Conservation (phyloP, 169 alveolate species). For the Eimeria sp. region DNA sequence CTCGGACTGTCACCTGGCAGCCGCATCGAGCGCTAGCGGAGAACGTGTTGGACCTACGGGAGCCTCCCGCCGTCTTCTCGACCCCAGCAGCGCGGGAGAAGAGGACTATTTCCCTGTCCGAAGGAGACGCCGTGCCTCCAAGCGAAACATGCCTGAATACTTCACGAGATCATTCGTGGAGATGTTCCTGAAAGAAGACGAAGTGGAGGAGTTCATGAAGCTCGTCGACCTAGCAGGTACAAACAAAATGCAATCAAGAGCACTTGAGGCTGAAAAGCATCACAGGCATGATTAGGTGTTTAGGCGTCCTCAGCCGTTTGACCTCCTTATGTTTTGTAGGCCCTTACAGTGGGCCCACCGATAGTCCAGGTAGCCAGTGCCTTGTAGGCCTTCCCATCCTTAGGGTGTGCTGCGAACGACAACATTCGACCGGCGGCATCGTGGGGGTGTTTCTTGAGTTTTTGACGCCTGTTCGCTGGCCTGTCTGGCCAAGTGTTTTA, state of each 20-base stretch:
- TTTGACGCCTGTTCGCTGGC: neutral
- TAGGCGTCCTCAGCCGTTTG: neutral
- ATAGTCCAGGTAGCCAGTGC: neutral
- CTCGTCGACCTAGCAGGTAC: constrained; percentile 80
- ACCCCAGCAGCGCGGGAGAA: constrained; percentile 25
- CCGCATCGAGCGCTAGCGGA: neutral
- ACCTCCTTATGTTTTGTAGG: neutral
- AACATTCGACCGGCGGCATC: neutral
- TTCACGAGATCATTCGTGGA: constrained; percentile 49
- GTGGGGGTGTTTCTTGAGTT: neutral
- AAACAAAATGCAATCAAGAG: neutral
- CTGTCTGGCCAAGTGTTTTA: neutral
- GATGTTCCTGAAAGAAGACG: constrained; percentile 69
- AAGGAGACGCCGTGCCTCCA: neutral
- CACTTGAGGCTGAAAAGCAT: neutral
- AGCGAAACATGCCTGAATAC: constrained; percentile 29
- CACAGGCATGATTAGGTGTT: neutral
- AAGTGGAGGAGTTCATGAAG: constrained; percentile 80
- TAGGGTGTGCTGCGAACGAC: neutral
- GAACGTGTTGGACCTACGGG: neutral
- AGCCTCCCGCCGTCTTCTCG: constrained; percentile 28
- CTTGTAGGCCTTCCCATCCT: neutral
- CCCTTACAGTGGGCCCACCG: neutral
- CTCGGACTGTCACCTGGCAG: constrained; percentile 17
- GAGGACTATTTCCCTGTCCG: neutral